Conservation (phyloP, 2,329 filamentous ascomycete genomes). For the Pyrenophora graminea region DNA sequence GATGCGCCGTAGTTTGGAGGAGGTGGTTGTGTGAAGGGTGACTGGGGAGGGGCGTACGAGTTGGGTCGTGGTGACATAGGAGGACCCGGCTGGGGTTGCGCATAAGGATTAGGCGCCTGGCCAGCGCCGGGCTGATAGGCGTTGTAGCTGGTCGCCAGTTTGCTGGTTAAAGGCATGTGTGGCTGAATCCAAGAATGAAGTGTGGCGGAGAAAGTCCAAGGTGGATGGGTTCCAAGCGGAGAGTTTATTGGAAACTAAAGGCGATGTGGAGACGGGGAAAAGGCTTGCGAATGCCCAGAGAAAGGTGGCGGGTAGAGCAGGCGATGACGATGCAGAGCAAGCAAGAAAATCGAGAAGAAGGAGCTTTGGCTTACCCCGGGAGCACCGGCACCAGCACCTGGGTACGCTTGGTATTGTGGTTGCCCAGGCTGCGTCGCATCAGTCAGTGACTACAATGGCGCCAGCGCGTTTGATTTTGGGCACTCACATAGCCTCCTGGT, state of each 20-base stretch:
- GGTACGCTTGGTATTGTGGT: slow-evolving; percentile 61
- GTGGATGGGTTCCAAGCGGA: slow-evolving; percentile 11
- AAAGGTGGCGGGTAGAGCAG: slow-evolving; percentile 28
- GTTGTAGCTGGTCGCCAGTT: slow-evolving; percentile 37
- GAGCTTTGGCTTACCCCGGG: slow-evolving; percentile 41
- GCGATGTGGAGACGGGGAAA: slow-evolving; percentile 27
- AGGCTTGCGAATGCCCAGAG: slow-evolving; percentile 21
- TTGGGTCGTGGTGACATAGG: slow-evolving; percentile 43
- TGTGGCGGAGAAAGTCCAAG: slow-evolving; percentile 15
- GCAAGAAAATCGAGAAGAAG: slow-evolving; percentile 28
- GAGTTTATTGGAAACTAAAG: slow-evolving; percentile 33
- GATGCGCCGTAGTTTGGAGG: slow-evolving; percentile 46
- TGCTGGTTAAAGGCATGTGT: slow-evolving; percentile 34
- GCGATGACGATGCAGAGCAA: slow-evolving; percentile 42
- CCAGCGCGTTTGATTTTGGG: slow-evolving; percentile 6
- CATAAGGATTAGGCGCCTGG: slow-evolving; percentile 36
- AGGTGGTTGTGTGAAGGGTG: slow-evolving; percentile 48
- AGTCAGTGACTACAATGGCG: slow-evolving; percentile 23
- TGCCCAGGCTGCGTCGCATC: slow-evolving; percentile 49
- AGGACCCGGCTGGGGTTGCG: slow-evolving; percentile 31
- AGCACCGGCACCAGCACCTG: slow-evolving; percentile 53
- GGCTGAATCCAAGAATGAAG: slow-evolving; percentile 19
- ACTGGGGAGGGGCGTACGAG: slow-evolving; percentile 46
- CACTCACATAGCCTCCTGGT: slow-evolving; percentile 60
- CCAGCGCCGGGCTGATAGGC: slow-evolving; percentile 36